A percentile compares a stretch with the other conserved stretches of the same genome.
Evolutionary conservation across 768 basidiomycete species (phyloP).

Genomic region (Sutorius australiensis): DNA sequence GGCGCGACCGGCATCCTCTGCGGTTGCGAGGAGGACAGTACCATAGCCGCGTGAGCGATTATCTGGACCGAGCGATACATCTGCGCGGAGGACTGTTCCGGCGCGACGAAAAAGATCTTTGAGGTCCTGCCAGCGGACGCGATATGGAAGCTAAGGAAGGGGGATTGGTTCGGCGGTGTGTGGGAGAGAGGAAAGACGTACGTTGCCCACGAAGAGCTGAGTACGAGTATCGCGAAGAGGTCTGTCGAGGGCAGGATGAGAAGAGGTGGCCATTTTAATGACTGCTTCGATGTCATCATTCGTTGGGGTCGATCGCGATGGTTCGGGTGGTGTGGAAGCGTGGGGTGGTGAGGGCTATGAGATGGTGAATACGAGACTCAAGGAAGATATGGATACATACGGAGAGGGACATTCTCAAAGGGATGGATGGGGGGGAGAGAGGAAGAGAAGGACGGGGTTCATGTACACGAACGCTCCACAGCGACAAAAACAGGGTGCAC

Average conservation of each 20-base stretch:
- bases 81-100: constrained; percentile 81
- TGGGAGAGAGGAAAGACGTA: constrained; percentile 37
- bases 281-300: constrained; percentile 90
- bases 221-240: constrained; percentile 81
- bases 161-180: not conserved
- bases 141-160: constrained; percentile 77
- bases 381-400: not conserved
- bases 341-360: constrained; percentile 11
- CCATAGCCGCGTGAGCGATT: constrained; percentile 93
- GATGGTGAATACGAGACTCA: not conserved
- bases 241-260: constrained; percentile 49
- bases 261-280: constrained; percentile 86
- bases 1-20: constrained; percentile 90
- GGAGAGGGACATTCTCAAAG: constrained; percentile 14
- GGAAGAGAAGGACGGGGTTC: constrained; percentile 13
- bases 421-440: not conserved
- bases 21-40: constrained; percentile 90
- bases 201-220: constrained; percentile 95
- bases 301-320: constrained; percentile 39
- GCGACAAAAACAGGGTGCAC: constrained; percentile 34
- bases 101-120: constrained; percentile 97
- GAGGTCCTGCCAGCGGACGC: constrained; percentile 98
- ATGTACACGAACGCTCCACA: constrained; percentile 34
- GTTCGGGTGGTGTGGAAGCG: constrained; percentile 5
- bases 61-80: constrained; percentile 77